Evolutionary conservation across 768 basidiomycete genomes (phyloP).

Genomic region (Exidia glandulosa): DNA sequence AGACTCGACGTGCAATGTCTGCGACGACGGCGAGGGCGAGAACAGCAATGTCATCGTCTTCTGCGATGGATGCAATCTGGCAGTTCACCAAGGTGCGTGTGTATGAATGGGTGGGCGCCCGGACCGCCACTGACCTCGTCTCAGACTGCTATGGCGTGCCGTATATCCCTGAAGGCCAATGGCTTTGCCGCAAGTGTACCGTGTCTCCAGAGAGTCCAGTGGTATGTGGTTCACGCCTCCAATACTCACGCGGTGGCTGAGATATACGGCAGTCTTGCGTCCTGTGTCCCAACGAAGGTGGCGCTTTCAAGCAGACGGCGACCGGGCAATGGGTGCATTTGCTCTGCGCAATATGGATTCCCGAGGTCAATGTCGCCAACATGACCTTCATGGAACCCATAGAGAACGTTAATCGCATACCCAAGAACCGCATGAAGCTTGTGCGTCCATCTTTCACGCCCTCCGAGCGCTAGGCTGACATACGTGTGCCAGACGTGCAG

Average conservation of each 20-base stretch:
- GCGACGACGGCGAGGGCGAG: constrained; percentile 97
- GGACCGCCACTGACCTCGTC: not conserved
- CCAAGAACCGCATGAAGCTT: constrained; percentile 88
- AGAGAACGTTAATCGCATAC: constrained; percentile 76
- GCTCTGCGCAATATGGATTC: constrained; percentile 94
- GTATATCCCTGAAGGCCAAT: constrained; percentile 98
- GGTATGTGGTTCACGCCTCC: constrained; percentile 34
- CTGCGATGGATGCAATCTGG: constrained; percentile 96
- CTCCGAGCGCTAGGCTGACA: not conserved
- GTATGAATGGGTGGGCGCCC: not conserved
- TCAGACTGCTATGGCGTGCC: constrained; percentile 97
- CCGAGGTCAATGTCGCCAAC: constrained; percentile 86
- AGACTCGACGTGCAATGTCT: constrained; percentile 93
- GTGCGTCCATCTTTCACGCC: constrained; percentile 35
- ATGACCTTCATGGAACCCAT: constrained; percentile 98
- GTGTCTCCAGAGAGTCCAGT: constrained; percentile 96
- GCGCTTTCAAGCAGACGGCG: constrained; percentile 95
- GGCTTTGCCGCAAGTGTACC: constrained; percentile 97
- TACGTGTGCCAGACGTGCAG: constrained; percentile 40
- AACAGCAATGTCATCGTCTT: constrained; percentile 99
- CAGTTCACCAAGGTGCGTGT: constrained; percentile 90
- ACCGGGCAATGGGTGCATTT: constrained; percentile 93
- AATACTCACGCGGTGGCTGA: not conserved
- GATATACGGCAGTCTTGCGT: constrained; percentile 58
- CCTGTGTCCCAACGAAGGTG: constrained; percentile 94